Percentiles rank a stretch among this genome's conserved stretches.
phyloP scores from a whole-genome alignment of 441 rosid genomes.

The Pelargonium australe region DNA sequence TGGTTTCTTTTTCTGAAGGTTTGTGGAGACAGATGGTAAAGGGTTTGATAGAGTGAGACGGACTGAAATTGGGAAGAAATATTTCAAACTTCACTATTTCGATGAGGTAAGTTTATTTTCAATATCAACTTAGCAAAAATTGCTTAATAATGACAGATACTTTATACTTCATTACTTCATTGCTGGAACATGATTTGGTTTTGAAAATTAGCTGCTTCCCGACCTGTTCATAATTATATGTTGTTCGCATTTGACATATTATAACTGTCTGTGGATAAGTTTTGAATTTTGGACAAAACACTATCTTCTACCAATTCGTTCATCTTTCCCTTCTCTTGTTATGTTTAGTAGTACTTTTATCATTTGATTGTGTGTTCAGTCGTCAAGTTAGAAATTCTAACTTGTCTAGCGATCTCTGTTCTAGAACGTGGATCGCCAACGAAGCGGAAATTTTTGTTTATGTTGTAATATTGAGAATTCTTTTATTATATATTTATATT shows the following conservation, averaged over 20 bases:
- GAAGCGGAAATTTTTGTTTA: too few relatives aligned
- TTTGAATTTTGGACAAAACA: neutral
- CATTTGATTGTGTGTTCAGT: neutral
- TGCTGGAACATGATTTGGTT: neutral
- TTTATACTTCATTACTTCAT: neutral
- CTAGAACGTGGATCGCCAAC: too few relatives aligned
- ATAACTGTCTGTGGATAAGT: neutral
- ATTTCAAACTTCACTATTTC: conserved; percentile 86
- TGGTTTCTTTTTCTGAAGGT: conserved; percentile 40
- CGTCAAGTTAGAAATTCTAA: neutral
- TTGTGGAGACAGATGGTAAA: conserved; percentile 94
- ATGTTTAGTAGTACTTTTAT: neutral
- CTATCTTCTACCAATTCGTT: neutral
- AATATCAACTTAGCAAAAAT: conserved; percentile 2
- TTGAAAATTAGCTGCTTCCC: neutral
- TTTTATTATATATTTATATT: too few relatives aligned
- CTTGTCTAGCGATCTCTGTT: neutral
- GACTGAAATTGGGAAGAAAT: conserved; percentile 93
- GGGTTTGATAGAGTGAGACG: conserved; percentile 83
- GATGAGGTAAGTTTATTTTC: conserved; percentile 64
- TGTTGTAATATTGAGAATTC: too few relatives aligned
- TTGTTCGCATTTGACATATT: too few relatives aligned
- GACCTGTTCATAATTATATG: neutral
- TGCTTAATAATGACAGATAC: neutral
- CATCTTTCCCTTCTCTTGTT: neutral